phyloP scores from a whole-genome alignment of 495 filamentous ascomycete genomes.

The Hypoxylon fragiforme region DNA sequence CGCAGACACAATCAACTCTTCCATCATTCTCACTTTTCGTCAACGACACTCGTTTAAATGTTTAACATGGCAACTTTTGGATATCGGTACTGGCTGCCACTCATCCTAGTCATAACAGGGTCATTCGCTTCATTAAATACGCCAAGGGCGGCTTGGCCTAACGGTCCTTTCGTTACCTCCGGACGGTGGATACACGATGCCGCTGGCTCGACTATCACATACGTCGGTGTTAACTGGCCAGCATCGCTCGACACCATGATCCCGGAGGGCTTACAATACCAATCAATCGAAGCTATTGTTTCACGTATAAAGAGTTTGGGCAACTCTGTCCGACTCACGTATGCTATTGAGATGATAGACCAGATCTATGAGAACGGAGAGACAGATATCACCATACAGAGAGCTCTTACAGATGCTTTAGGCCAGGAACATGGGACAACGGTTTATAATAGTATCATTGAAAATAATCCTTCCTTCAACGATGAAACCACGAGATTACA shows the following conservation, averaged over 20 bases:
- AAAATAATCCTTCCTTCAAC: conserved; percentile 52
- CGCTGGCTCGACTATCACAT: conserved; percentile 48
- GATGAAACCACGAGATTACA: conserved; percentile 49
- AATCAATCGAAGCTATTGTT: conserved; percentile 53
- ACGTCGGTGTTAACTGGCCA: conserved; percentile 61
- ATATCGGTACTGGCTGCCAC: conserved; percentile 10
- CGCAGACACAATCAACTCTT: too few species aligned
- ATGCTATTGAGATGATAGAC: conserved; percentile 60
- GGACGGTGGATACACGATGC: conserved; percentile 57
- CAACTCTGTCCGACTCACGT: conserved; percentile 59
- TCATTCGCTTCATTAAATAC: conserved; percentile 13
- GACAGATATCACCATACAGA: conserved; percentile 49
- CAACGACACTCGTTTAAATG: too few species aligned
- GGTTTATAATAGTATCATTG: conserved; percentile 45
- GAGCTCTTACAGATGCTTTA: conserved; percentile 49
- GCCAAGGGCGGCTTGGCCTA: conserved; percentile 36
- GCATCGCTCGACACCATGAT: conserved; percentile 58
- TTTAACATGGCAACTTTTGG: conserved; percentile 14
- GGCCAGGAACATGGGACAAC: conserved; percentile 46
- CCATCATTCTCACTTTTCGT: too few species aligned
- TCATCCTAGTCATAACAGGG: conserved; percentile 6
- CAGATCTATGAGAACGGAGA: conserved; percentile 55
- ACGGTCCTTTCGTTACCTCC: conserved; percentile 40
- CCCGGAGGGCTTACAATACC: conserved; percentile 62
- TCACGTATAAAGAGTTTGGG: conserved; percentile 52